Evolutionary conservation across 2,329 filamentous ascomycete species (phyloP).

Genomic region (Alternaria sp.): DNA sequence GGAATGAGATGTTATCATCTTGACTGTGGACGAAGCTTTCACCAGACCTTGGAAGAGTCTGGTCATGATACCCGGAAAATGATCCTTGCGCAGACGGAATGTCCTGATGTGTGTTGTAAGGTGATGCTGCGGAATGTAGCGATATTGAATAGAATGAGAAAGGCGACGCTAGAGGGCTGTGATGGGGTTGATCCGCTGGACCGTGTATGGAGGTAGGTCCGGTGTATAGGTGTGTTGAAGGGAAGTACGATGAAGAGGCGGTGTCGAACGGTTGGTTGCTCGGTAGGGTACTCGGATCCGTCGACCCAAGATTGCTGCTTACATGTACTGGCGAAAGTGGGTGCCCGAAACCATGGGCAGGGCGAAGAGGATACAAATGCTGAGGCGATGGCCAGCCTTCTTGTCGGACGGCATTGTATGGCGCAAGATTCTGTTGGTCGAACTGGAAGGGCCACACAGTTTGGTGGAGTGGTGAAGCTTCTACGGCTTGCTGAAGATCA

Average conservation of each 20-base stretch:
- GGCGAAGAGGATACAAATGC: neutral
- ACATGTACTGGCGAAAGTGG: neutral
- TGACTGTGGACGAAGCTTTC: neutral
- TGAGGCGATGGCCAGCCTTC: neutral
- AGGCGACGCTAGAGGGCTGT: neutral
- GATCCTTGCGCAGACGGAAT: neutral
- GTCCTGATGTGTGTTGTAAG: neutral
- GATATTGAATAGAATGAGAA: neutral
- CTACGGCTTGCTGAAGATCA: neutral
- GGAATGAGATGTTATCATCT: neutral
- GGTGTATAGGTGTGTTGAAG: neutral
- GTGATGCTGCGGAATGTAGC: neutral
- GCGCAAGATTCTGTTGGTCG: neutral
- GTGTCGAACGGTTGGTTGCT: neutral
- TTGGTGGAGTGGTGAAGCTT: neutral
- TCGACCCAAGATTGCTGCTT: neutral
- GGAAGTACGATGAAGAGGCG: neutral
- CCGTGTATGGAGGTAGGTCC: neutral
- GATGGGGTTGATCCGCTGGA: neutral
- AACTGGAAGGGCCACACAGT: neutral
- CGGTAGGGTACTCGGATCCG: constrained; percentile 5
- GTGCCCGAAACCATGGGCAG: neutral
- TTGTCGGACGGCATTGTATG: neutral
- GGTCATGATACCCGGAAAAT: neutral
- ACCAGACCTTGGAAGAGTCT: neutral